Evolutionary conservation across 2,329 filamentous ascomycete species (phyloP), one percentile per base, ranked within the genome.

Genomic region (Penicillium sp.): DNA sequence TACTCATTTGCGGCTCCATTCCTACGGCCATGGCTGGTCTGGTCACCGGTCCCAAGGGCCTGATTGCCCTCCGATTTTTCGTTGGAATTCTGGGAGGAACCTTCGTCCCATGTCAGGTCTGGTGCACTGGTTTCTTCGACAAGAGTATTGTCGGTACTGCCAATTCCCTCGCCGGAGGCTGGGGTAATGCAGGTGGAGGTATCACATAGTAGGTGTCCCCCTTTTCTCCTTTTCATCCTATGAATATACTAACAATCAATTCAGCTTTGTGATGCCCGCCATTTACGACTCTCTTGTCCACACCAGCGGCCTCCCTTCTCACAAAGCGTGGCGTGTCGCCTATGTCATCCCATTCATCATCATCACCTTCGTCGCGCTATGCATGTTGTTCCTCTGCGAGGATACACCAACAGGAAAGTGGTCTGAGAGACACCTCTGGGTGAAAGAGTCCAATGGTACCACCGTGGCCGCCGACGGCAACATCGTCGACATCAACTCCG

Each of bases 71-170:
- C 43, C 71, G 77, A 43, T 78, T 78, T 64, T 78, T 78, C 55
- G 67, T 78, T 31, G 77, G 77, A 17, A 77, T 78, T 17, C 67
- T 78, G 0, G 77, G 77, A 27, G 77, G 74, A 13, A 77, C 72
- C 15, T 78, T 78, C 51, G 77, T 78, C 13, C 77, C 77, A 9
- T 96, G 91, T 73, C 91, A 95, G 72, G 93, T 96, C 7, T 96
- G 92, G 91, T 90, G 89, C 10, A 96, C 91, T 0, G 91, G 88
- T 0, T 96, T 96, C 80, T 96, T 91, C 73, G 92, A 97, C 77
- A 94, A 93, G 79, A 94, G 93, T 68, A 83, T 96, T 27, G 89
- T 96, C 19, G 93, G 93, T 48, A 93, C 90, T 6, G 90, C 91
- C 60, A 97, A 96, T 71, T 89, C 91, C 3, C 77, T 96, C 19